Percentiles rank a stretch among this genome's conserved stretches.
Conservation (phyloP, 2,329 filamentous ascomycete species). For the Didymella sp. region DNA sequence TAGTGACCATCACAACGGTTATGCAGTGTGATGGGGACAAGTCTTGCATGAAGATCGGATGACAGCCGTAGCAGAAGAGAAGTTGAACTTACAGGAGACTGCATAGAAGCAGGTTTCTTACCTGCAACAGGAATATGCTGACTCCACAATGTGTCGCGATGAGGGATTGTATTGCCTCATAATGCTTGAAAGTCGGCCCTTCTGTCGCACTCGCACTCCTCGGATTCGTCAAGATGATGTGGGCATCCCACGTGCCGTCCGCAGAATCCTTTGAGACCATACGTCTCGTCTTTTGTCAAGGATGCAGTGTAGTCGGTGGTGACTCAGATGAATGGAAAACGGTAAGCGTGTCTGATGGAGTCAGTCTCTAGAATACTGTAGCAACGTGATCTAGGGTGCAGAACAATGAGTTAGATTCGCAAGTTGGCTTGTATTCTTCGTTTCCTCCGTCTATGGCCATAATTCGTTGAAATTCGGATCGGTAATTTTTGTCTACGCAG, state of each 20-base stretch:
- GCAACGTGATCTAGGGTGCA: no score
- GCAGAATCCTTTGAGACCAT: no score
- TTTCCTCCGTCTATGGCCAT: not conserved
- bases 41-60: not conserved
- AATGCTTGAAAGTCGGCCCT: not conserved
- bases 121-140: not conserved
- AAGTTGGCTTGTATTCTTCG: not conserved
- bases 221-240: not conserved
- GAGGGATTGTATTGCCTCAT: not conserved
- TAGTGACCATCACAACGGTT: no score
- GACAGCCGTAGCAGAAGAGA: not conserved
- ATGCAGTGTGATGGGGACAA: not conserved
- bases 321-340: not conserved
- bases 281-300: no score
- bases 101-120: not conserved
- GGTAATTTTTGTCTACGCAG: conserved; percentile 49
- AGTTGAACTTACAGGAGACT: not conserved
- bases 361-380: no score
- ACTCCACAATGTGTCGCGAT: not conserved
- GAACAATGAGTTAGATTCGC: not conserved
- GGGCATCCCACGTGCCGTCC: not conserved
- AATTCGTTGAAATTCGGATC: not conserved
- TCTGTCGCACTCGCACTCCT: not conserved
- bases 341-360: not conserved
- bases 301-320: not conserved